Percentiles rank a stretch among this genome's conserved stretches.
These are phyloP conservation scores for Gossypium lobatum DNA, from an alignment of 441 rosid species.

Conservation along the genomic window DNA sequence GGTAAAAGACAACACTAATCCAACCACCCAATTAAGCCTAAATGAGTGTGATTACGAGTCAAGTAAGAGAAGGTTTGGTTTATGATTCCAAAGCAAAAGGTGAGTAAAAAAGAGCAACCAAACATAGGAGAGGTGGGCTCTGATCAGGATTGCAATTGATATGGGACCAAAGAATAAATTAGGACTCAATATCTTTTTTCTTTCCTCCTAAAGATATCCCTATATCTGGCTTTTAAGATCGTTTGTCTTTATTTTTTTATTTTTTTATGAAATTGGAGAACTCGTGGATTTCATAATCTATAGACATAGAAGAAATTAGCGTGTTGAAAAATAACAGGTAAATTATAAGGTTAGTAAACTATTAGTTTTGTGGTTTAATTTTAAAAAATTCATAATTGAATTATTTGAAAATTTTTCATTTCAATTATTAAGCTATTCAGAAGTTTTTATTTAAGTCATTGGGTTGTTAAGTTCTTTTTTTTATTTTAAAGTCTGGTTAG, in stretches of 20 bases:
- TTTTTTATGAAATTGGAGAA: background rate
- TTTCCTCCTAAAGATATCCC: background rate
- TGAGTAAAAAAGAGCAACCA: background rate
- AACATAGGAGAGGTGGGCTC: slow-evolving; percentile 9
- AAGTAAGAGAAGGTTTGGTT: slow-evolving; percentile 2
- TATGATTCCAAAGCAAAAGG: background rate
- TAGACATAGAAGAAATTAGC: background rate
- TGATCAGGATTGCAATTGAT: slow-evolving; percentile 14
- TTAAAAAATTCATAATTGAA: too few relatives aligned
- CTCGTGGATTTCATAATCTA: background rate
- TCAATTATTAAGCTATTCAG: too few relatives aligned
- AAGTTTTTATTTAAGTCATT: too few relatives aligned
- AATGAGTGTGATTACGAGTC: slow-evolving; percentile 1
- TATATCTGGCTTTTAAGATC: background rate
- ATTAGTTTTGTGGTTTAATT: too few relatives aligned
- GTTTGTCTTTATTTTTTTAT: background rate
- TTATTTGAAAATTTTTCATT: too few relatives aligned
- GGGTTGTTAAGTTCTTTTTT: too few relatives aligned
- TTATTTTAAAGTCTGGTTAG: too few relatives aligned
- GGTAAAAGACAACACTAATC: background rate
- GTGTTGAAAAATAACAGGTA: too few relatives aligned
- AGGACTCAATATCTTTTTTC: background rate
- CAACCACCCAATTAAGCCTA: slow-evolving; percentile 10
- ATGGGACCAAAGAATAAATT: slow-evolving; percentile 1
- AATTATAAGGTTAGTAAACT: too few relatives aligned